These are phyloP conservation scores for Triglochin maritima DNA, from an alignment of 106 monocot species.

Conservation along the genomic window DNA sequence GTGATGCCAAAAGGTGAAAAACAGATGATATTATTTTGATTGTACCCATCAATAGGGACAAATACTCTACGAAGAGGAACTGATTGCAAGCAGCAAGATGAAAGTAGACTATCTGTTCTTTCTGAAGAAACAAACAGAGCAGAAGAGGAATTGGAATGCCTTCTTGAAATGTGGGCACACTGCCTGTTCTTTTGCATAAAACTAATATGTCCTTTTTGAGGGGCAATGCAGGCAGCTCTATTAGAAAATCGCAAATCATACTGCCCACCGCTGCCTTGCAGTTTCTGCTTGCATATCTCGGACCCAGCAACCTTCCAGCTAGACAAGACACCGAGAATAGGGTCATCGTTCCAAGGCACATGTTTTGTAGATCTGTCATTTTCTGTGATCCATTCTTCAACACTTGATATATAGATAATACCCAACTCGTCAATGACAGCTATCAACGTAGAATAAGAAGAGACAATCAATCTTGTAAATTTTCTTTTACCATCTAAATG, in stretches of 20 bases:
- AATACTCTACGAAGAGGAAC: constrained; percentile 42
- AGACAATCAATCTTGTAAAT: constrained; percentile 51
- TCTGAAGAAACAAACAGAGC: constrained; percentile 31
- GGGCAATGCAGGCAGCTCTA: background rate
- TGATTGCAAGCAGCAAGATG: constrained; percentile 1
- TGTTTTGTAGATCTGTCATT: constrained; percentile 7
- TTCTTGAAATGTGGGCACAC: constrained; percentile 9
- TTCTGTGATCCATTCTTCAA: constrained; percentile 33
- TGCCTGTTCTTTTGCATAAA: constrained; percentile 19
- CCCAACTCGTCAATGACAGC: constrained; percentile 61
- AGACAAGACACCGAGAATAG: constrained; percentile 25
- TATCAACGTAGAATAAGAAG: constrained; percentile 39
- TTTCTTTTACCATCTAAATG: constrained; percentile 7
- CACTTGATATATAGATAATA: constrained; percentile 42
- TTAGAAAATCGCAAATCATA: constrained; percentile 1
- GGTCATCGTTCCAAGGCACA: constrained; percentile 12
- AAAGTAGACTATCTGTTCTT: constrained; percentile 6
- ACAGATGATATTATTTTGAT: constrained; percentile 31
- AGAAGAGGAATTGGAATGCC: constrained; percentile 1
- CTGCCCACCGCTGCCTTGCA: background rate
- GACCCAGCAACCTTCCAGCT: constrained; percentile 51
- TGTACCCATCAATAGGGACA: constrained; percentile 44
- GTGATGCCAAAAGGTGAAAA: constrained; percentile 80
- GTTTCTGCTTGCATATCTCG: constrained; percentile 38
- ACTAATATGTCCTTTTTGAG: constrained; percentile 4